phyloP scores from a whole-genome alignment of 176 grass and related monocot genomes.

The Echinochloa phyllopogon region DNA sequence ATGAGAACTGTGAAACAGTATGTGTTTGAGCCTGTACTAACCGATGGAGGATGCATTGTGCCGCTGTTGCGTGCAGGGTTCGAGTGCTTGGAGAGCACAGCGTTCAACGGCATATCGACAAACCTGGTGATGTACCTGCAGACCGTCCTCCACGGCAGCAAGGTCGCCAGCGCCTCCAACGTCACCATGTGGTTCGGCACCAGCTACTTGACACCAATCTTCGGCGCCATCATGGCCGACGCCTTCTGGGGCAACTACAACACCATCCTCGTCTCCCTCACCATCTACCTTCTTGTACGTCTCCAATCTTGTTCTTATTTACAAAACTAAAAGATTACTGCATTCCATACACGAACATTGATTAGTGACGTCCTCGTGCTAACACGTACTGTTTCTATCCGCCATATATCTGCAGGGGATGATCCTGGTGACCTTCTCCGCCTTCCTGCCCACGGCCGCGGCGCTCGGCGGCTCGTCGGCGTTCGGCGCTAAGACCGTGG shows the following conservation, averaged over 20 bases:
- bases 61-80: conserved; percentile 44
- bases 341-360: background rate
- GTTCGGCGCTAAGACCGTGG: conserved; percentile 25
- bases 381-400: background rate
- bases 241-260: conserved; percentile 66
- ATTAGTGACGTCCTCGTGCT: background rate
- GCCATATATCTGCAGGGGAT: conserved; percentile 62
- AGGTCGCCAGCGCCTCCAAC: conserved; percentile 53
- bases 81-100: conserved; percentile 65
- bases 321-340: no score
- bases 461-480: background rate
- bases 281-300: conserved; percentile 65
- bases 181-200: conserved; percentile 66
- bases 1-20: background rate
- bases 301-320: no score
- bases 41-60: background rate
- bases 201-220: conserved; percentile 54
- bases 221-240: conserved; percentile 68
- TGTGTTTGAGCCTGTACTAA: background rate
- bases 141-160: conserved; percentile 60
- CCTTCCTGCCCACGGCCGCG: conserved; percentile 43
- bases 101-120: conserved; percentile 61
- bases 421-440: conserved; percentile 59
- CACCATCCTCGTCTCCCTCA: conserved; percentile 62
- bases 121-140: conserved; percentile 68